A percentile compares a stretch with the other conserved stretches of the same genome.
phyloP scores from a whole-genome alignment of 192 early-diverging fungal genomes.

The Backusella westeae region DNA sequence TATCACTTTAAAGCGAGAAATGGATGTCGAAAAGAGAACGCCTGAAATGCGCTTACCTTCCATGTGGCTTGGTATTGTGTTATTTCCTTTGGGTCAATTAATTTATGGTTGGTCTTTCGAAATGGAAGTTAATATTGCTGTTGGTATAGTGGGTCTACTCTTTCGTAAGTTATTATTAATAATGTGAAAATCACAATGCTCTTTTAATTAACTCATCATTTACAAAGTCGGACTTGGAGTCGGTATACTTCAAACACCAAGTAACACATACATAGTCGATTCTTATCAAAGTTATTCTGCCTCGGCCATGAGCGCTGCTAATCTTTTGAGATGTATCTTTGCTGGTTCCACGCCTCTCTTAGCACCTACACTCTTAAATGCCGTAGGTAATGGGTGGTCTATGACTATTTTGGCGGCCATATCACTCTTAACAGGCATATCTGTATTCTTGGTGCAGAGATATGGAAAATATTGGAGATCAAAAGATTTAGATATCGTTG shows the following conservation, averaged over 20 bases:
- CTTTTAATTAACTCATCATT: neutral
- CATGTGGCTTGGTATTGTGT: slow-evolving; percentile 33
- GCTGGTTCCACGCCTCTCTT: slow-evolving; percentile 32
- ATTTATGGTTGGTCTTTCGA: slow-evolving; percentile 36
- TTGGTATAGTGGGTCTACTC: slow-evolving; percentile 26
- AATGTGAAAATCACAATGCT: neutral
- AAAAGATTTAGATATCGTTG: neutral
- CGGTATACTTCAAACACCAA: slow-evolving; percentile 35
- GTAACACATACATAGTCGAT: slow-evolving; percentile 37
- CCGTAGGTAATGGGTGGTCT: slow-evolving; percentile 31
- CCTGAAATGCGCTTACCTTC: slow-evolving; percentile 25
- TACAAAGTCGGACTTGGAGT: slow-evolving; percentile 33
- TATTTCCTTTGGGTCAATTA: slow-evolving; percentile 24
- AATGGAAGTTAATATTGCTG: slow-evolving; percentile 4
- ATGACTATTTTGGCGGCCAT: slow-evolving; percentile 22
- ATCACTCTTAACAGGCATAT: slow-evolving; percentile 16
- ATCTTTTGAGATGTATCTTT: slow-evolving; percentile 30
- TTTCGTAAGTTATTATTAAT: slow-evolving; percentile 22
- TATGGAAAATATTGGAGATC: slow-evolving; percentile 16
- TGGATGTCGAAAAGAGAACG: neutral
- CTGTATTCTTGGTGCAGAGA: slow-evolving; percentile 11
- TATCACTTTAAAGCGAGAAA: neutral
- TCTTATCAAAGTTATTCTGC: slow-evolving; percentile 23
- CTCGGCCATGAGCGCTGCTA: slow-evolving; percentile 27
- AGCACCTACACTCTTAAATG: slow-evolving; percentile 17